These are phyloP conservation scores for Barnettozyma botsteinii DNA, from an alignment of 805 yeast genomes.

Conservation along the genomic window DNA sequence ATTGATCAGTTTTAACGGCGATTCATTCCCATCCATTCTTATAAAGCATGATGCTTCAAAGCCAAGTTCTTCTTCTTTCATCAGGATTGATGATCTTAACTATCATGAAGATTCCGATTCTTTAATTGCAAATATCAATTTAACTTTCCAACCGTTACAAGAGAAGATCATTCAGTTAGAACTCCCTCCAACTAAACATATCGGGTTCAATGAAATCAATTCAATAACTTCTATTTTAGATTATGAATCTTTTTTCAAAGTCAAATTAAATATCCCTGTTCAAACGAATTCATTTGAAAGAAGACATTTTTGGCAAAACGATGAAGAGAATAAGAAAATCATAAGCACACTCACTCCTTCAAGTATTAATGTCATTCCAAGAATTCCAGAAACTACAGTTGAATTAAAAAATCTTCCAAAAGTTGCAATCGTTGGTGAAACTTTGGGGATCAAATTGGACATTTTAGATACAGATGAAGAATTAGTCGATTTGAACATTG, in stretches of 20 bases:
- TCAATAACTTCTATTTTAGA: constrained; percentile 14
- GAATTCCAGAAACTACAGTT: constrained; percentile 32
- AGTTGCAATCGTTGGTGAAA: constrained; percentile 29
- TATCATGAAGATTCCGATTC: constrained; percentile 7
- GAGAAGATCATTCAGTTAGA: constrained; percentile 15
- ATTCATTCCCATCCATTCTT: constrained; percentile 13
- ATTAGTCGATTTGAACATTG: constrained; percentile 26
- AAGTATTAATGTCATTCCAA: constrained; percentile 31
- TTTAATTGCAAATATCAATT: constrained; percentile 10
- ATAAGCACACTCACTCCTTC: constrained; percentile 18
- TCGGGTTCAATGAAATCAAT: constrained; percentile 14
- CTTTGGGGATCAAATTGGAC: constrained; percentile 19
- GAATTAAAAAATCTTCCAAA: constrained; percentile 21
- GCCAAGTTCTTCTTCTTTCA: background rate
- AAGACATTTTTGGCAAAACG: constrained; percentile 14
- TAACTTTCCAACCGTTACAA: constrained; percentile 13
- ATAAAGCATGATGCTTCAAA: constrained; percentile 10
- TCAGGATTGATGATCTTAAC: background rate
- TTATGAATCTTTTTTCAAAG: constrained; percentile 14
- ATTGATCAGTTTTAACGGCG: constrained; percentile 11
- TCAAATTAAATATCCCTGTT: constrained; percentile 19
- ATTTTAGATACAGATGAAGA: constrained; percentile 30
- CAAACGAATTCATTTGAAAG: constrained; percentile 9
- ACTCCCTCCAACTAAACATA: constrained; percentile 15
- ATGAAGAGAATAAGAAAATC: constrained; percentile 7